These are phyloP conservation scores for Botrytis paeoniae DNA, from an alignment of 2,329 filamentous ascomycete species.

Conservation along the genomic window DNA sequence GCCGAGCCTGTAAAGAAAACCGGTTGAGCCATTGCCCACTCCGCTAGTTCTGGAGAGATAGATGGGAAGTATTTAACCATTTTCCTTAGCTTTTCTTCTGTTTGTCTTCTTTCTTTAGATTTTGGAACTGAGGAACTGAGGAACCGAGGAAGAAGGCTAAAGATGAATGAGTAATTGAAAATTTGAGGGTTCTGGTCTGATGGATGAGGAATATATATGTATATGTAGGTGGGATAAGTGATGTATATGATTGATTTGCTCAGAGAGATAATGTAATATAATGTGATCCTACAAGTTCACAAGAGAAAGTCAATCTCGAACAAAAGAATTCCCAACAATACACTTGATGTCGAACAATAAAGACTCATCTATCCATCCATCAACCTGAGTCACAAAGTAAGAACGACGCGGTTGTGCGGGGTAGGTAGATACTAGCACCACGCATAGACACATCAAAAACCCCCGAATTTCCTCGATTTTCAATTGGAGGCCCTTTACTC, in stretches of 20 bases:
- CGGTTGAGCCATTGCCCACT: constrained; percentile 65
- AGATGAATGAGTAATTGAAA: background rate
- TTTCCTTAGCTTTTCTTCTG: background rate
- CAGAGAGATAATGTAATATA: background rate
- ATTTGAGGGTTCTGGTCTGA: background rate
- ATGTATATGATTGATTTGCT: background rate
- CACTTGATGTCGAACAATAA: background rate
- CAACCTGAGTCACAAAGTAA: background rate
- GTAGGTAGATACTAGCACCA: background rate
- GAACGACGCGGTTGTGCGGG: background rate
- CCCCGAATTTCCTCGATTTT: background rate
- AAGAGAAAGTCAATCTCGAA: background rate
- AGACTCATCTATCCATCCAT: background rate
- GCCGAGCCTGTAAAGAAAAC: constrained; percentile 76
- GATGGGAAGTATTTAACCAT: constrained; percentile 43
- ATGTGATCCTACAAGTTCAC: too few relatives aligned
- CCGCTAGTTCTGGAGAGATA: constrained; percentile 53
- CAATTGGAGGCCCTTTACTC: background rate
- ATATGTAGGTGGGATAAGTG: background rate
- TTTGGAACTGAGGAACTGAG: too few relatives aligned
- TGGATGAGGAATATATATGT: background rate
- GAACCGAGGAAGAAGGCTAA: background rate
- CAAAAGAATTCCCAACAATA: background rate
- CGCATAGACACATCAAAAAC: background rate
- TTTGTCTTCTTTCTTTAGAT: rapidly evolving